Evolutionary conservation across 768 basidiomycete species (phyloP).

Genomic region (Tricholoma sp.): DNA sequence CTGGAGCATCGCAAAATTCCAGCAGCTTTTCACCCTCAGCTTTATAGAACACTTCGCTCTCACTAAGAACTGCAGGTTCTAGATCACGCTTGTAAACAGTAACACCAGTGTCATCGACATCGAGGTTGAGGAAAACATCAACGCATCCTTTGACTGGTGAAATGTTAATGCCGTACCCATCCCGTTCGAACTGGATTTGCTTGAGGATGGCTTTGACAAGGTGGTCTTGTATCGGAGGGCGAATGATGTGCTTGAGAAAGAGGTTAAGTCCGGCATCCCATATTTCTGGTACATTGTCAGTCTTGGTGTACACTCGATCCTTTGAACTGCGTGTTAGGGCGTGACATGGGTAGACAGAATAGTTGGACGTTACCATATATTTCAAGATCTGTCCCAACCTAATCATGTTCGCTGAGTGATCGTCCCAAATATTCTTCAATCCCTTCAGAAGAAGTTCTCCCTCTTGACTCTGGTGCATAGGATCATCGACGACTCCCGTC

Average conservation of each 20-base stretch:
- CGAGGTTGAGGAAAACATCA: conserved; percentile 73
- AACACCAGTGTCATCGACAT: conserved; percentile 39
- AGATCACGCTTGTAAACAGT: conserved; percentile 81
- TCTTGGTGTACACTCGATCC: conserved; percentile 86
- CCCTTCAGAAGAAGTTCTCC: conserved; percentile 84
- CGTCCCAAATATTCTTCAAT: conserved; percentile 84
- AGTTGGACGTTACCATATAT: conserved; percentile 70
- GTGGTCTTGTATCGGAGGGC: conserved; percentile 77
- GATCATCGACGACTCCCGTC: conserved; percentile 57
- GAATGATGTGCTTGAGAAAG: conserved; percentile 79
- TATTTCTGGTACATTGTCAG: conserved; percentile 72
- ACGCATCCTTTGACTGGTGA: conserved; percentile 87
- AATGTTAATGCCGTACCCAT: conserved; percentile 87
- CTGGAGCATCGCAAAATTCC: conserved; percentile 70
- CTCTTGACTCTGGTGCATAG: conserved; percentile 73
- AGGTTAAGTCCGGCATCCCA: conserved; percentile 78
- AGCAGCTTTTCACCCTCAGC: conserved; percentile 68
- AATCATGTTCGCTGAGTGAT: conserved; percentile 84
- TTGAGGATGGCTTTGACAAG: conserved; percentile 76
- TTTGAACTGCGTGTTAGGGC: conserved; percentile 27
- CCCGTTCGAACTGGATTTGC: conserved; percentile 87
- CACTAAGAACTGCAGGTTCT: conserved; percentile 74
- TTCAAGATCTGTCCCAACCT: conserved; percentile 87
- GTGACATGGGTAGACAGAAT: not conserved
- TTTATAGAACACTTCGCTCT: conserved; percentile 77